phyloP scores from a whole-genome alignment of 2,329 filamentous ascomycete genomes.

The Aspergillus clavatus region DNA sequence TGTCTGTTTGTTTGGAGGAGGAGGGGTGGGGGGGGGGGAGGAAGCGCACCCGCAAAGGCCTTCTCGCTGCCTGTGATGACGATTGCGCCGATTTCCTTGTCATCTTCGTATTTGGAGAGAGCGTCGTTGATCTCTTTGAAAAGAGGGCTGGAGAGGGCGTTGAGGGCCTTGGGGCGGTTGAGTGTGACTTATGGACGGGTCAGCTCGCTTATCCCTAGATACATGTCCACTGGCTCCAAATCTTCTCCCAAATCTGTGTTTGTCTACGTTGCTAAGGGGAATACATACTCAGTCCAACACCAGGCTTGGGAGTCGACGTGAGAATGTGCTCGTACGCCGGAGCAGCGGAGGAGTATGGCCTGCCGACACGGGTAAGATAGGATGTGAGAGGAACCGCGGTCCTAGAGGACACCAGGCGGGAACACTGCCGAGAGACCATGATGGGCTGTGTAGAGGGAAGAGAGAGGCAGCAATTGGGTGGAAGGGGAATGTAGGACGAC shows the following conservation, averaged over 20 bases:
- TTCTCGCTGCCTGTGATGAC: conserved; percentile 83
- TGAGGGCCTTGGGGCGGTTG: conserved; percentile 90
- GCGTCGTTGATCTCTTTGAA: conserved; percentile 85
- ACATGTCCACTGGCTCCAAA: too few relatives aligned
- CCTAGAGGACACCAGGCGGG: conserved; percentile 58
- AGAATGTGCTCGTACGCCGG: conserved; percentile 73
- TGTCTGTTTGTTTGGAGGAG: not conserved
- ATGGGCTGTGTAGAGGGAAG: too few relatives aligned
- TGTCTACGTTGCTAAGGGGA: not conserved
- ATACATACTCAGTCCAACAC: conserved; percentile 75
- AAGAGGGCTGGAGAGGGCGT: conserved; percentile 85
- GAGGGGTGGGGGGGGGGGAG: not conserved
- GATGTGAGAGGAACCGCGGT: conserved; percentile 37
- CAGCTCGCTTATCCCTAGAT: too few relatives aligned
- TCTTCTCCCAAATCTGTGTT: not conserved
- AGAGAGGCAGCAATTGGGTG: too few relatives aligned
- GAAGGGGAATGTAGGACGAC: too few relatives aligned
- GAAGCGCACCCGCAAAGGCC: conserved; percentile 65
- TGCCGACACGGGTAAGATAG: conserved; percentile 29
- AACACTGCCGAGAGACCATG: conserved; percentile 46
- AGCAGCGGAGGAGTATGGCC: conserved; percentile 40
- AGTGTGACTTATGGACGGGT: conserved; percentile 78
- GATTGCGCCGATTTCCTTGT: conserved; percentile 67
- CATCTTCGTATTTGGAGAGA: conserved; percentile 64
- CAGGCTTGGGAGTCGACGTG: conserved; percentile 76